phyloP scores from a whole-genome alignment of 371 early-diverging fungal genomes.

The Basidiobolus meristosporus region DNA sequence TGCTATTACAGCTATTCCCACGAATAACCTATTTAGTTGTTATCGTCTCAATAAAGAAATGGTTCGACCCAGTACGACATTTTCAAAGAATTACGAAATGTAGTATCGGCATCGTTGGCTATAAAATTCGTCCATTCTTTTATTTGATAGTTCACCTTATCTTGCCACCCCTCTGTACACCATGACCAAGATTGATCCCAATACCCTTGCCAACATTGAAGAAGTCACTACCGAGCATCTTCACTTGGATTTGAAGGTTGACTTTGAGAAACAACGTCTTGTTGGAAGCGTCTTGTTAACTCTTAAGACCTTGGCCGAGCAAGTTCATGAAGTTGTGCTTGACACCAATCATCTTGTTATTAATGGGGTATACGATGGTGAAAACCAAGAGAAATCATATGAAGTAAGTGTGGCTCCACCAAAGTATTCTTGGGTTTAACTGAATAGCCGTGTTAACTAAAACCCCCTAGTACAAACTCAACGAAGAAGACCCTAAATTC shows the following conservation, averaged over 20 bases:
- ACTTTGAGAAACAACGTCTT: constrained; percentile 52
- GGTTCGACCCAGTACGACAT: too few species aligned
- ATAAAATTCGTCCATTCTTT: too few species aligned
- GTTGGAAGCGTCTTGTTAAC: constrained; percentile 41
- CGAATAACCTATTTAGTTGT: too few species aligned
- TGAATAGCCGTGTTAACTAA: background rate
- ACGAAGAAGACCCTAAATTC: constrained; percentile 33
- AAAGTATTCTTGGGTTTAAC: background rate
- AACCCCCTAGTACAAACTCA: constrained; percentile 15
- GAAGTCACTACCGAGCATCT: constrained; percentile 50
- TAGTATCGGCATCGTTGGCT: too few species aligned
- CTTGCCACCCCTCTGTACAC: background rate
- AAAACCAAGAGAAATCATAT: constrained; percentile 7
- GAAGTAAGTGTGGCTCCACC: constrained; percentile 2
- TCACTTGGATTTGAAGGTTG: constrained; percentile 52
- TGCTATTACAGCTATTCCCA: too few species aligned
- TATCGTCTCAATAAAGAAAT: too few species aligned
- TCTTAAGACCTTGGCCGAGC: constrained; percentile 19
- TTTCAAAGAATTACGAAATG: too few species aligned
- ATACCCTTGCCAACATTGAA: constrained; percentile 61
- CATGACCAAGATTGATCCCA: constrained; percentile 35
- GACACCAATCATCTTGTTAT: constrained; percentile 54
- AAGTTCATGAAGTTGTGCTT: constrained; percentile 40
- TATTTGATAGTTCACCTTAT: background rate
- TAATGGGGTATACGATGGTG: constrained; percentile 19